Conservation (phyloP, 2,329 filamentous ascomycete species). For the Pseudogymnoascus sp. region DNA sequence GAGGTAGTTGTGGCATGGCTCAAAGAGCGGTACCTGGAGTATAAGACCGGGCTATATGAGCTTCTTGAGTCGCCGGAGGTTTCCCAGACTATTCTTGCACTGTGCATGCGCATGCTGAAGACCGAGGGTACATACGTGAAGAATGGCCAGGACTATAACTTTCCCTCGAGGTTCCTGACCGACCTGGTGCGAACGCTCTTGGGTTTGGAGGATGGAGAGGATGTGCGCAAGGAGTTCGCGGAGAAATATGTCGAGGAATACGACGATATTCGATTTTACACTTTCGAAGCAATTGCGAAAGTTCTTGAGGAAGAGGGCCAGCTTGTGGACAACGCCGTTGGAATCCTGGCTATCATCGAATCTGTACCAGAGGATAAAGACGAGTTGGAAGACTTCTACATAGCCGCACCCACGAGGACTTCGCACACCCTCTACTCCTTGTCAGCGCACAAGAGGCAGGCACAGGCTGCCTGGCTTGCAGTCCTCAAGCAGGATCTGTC, state of each 20-base stretch:
- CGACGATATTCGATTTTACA: slow-evolving; percentile 80
- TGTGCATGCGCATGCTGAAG: slow-evolving; percentile 80
- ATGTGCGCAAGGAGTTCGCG: slow-evolving; percentile 64
- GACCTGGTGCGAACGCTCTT: slow-evolving; percentile 59
- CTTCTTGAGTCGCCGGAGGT: slow-evolving; percentile 57
- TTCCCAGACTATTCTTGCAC: slow-evolving; percentile 65
- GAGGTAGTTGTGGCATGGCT: slow-evolving; percentile 71
- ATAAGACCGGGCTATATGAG: slow-evolving; percentile 54
- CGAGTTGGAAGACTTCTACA: slow-evolving; percentile 64
- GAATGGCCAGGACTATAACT: slow-evolving; percentile 58
- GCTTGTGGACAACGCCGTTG: slow-evolving; percentile 51
- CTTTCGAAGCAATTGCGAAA: slow-evolving; percentile 68
- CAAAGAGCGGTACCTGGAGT: slow-evolving; percentile 66
- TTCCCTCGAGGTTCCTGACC: slow-evolving; percentile 61
- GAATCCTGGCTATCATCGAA: slow-evolving; percentile 61
- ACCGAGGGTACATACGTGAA: slow-evolving; percentile 62
- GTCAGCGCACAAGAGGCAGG: slow-evolving; percentile 67
- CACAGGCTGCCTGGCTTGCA: slow-evolving; percentile 81
- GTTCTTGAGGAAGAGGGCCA: slow-evolving; percentile 30
- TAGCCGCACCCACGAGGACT: slow-evolving; percentile 57
- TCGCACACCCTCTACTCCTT: slow-evolving; percentile 60
- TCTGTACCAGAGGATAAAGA: slow-evolving; percentile 61
- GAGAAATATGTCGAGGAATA: slow-evolving; percentile 73
- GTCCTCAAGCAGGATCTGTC: slow-evolving; percentile 62
- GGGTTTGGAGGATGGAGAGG: slow-evolving; percentile 47